A percentile compares a stretch with the other conserved stretches of the same genome.
Evolutionary conservation across 2,329 filamentous ascomycete genomes (phyloP).

Genomic region (Endoconidiophora laricicola): DNA sequence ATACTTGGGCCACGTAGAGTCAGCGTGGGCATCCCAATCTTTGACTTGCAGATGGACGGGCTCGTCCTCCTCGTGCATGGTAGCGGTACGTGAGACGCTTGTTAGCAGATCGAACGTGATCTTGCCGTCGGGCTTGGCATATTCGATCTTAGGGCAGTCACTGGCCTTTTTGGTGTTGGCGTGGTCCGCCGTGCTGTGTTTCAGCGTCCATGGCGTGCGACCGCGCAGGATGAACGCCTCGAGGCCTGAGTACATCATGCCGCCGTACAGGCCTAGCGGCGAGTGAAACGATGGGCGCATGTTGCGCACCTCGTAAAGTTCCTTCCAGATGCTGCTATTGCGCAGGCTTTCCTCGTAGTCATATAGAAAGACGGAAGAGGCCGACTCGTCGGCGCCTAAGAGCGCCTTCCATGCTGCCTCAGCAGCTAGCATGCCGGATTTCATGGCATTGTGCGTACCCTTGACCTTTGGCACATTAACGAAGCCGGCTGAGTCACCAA

Average conservation of each 20-base stretch:
- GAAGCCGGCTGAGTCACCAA: constrained; percentile 92
- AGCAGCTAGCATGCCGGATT: constrained; percentile 88
- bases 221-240: constrained; percentile 81
- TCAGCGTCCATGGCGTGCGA: constrained; percentile 78
- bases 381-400: constrained; percentile 27
- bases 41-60: constrained; percentile 88
- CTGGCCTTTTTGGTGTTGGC: constrained; percentile 66
- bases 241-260: constrained; percentile 79
- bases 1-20: constrained; percentile 68
- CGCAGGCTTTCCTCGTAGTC: constrained; percentile 85
- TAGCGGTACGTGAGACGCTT: constrained; percentile 84
- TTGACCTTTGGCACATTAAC: constrained; percentile 98
- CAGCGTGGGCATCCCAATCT: constrained; percentile 84
- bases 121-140: constrained; percentile 89
- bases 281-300: constrained; percentile 91
- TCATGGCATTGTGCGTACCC: constrained; percentile 95
- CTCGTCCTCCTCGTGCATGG: constrained; percentile 97
- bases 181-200: constrained; percentile 64
- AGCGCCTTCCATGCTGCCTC: constrained; percentile 77
- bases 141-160: constrained; percentile 75
- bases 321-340: constrained; percentile 78
- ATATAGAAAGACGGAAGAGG: constrained; percentile 73
- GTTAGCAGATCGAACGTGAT: constrained; percentile 94
- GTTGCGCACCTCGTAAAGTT: constrained; percentile 88
- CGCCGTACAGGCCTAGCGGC: constrained; percentile 74